Conservation (phyloP, 768 basidiomycete genomes). For the Leccinum sublutescens region DNA sequence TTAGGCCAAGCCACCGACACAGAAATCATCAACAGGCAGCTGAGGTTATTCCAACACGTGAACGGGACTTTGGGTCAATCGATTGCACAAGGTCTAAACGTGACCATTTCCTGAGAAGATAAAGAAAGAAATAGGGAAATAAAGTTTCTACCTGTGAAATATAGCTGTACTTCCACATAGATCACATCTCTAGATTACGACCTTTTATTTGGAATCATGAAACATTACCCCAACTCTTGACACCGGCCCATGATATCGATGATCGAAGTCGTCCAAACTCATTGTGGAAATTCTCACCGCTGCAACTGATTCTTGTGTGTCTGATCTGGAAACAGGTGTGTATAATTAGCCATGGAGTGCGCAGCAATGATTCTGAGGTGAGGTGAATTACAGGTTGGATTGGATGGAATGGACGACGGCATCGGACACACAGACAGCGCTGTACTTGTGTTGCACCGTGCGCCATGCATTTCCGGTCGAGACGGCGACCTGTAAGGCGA, state of each 20-base stretch:
- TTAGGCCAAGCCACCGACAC: conserved; percentile 34
- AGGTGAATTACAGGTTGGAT: too few relatives aligned
- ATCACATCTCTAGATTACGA: neutral
- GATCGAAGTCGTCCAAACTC: neutral
- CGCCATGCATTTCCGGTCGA: neutral
- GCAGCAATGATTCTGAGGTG: too few relatives aligned
- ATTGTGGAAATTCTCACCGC: neutral
- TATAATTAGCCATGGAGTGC: too few relatives aligned
- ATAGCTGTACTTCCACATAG: neutral
- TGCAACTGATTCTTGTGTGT: too few relatives aligned
- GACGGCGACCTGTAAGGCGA: neutral
- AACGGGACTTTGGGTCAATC: conserved; percentile 36
- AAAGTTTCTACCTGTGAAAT: neutral
- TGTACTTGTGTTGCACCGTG: neutral
- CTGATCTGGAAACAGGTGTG: too few relatives aligned
- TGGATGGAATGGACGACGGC: too few relatives aligned
- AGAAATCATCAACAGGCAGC: conserved; percentile 32
- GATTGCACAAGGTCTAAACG: conserved; percentile 35
- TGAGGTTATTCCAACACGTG: conserved; percentile 37
- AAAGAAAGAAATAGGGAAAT: neutral
- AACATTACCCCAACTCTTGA: neutral
- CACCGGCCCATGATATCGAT: neutral
- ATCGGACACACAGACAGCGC: too few relatives aligned
- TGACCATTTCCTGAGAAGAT: conserved; percentile 10
- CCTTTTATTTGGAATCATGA: neutral